Base-by-base conservation (phyloP, 1,139 yeast genomes). In the Wickerhamomyces sp. region DNA sequence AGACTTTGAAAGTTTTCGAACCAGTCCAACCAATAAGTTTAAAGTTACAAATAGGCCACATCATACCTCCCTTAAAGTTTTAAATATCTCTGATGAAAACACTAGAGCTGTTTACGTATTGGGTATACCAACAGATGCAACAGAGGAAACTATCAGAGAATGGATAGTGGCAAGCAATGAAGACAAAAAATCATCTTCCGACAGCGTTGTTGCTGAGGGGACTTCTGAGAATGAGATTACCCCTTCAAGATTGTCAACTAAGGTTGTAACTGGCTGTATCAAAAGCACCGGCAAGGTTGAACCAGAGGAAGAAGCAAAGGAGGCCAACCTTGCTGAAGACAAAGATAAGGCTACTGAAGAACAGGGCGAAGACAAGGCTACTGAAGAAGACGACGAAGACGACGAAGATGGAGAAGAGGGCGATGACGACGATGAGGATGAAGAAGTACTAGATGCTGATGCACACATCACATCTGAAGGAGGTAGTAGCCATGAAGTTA, bases 401-500 rank as follows among this genome's bases (percentile, higher is more conserved):
- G 7, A 34, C 11, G 38, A 41, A n/a, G 51, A 45, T 18, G 50
- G 51, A 27, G 57, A 57, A 5, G 62, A 54, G 35, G 55, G 49
- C 26, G 51, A 51, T 27, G 53, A 55, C 34, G 58, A 60, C n/a
- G 73, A 67, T 18, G 67, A 34, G 10, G 37, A 45, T 10, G 37
- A 42, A 33, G 18, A 7, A 33, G 33, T 18, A n/a, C 35, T 27
- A 18, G 13, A 32, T 6, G 39, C 14, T 23, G 31, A 3, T 6
- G 23, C 23, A 18, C 3, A 18, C 23, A 18, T 18, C 23, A 5
- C 5, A 10, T 27, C 23, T 15, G 10, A 56, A n/a, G 62, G 54
- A 27, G 56, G 49, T 23, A 51, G 52, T 34, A 54, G 55, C 35
- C 58, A 61, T n/a, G 72, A 67, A 18, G 66, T 11, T 14, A n/a